Evolutionary conservation across 768 basidiomycete species (phyloP).

Genomic region (Naganishia kalamii): DNA sequence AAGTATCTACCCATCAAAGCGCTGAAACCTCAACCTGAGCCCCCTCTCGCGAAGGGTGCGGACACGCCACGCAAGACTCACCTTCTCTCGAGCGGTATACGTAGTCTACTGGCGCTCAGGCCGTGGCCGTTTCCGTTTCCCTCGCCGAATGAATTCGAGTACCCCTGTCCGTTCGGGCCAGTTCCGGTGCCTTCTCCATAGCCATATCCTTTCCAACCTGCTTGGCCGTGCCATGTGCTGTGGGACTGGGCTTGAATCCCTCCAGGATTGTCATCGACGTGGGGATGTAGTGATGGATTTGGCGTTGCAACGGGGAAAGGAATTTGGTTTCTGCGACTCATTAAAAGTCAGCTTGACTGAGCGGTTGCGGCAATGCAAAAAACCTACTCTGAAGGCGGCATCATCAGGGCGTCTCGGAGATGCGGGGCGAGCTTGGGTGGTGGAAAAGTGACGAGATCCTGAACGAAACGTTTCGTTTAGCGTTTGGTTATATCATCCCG

Average conservation of each 20-base stretch:
- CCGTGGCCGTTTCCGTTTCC: constrained; percentile 23
- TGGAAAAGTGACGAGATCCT: constrained; percentile 54
- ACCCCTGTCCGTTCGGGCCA: constrained; percentile 25
- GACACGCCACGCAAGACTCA: constrained; percentile 45
- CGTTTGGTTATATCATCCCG: no score
- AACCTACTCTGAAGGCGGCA: constrained; percentile 35
- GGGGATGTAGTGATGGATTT: constrained; percentile 43
- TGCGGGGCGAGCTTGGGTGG: constrained; percentile 63
- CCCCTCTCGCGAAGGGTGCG: not conserved
- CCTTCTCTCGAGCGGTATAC: constrained; percentile 81
- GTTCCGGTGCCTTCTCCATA: constrained; percentile 11
- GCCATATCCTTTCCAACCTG: constrained; percentile 13
- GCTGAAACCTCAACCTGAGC: constrained; percentile 11
- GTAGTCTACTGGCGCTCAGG: constrained; percentile 43
- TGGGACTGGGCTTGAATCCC: not conserved
- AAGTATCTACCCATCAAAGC: constrained; percentile 60
- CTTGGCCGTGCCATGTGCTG: constrained; percentile 7
- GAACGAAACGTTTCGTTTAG: not conserved
- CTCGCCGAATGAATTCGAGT: constrained; percentile 22
- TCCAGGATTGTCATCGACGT: constrained; percentile 25
- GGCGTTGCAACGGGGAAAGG: constrained; percentile 62
- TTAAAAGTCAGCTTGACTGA: not conserved
- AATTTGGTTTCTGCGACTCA: constrained; percentile 48
- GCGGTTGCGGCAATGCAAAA: not conserved
- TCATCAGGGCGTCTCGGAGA: constrained; percentile 57